These are phyloP conservation scores for Lipomyces yarrowii DNA, from an alignment of 1,139 yeast genomes.

Conservation along the genomic window DNA sequence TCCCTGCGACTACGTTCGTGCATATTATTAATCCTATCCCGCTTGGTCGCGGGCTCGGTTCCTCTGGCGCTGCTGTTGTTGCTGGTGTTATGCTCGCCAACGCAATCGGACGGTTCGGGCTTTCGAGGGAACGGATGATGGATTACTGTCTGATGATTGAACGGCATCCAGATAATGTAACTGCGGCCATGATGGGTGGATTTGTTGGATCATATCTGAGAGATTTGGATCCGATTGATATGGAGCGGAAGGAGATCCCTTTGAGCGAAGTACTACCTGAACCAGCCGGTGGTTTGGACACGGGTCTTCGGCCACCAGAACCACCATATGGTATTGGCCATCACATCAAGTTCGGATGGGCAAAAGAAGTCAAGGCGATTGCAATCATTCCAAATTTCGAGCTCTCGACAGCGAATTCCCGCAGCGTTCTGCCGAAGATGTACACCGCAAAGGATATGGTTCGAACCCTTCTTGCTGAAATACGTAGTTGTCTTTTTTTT, in stretches of 20 bases:
- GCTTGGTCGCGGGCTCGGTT: slow-evolving; percentile 93
- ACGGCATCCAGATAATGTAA: slow-evolving; percentile 96
- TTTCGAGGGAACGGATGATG: slow-evolving; percentile 77
- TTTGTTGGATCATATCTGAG: slow-evolving; percentile 93
- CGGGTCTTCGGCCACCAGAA: slow-evolving; percentile 68
- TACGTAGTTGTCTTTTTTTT: background rate
- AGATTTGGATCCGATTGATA: slow-evolving; percentile 71
- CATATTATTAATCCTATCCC: slow-evolving; percentile 90
- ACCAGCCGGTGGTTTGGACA: slow-evolving; percentile 66
- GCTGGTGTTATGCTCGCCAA: slow-evolving; percentile 95
- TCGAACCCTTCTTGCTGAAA: background rate
- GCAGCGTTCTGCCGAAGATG: slow-evolving; percentile 81
- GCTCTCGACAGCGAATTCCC: slow-evolving; percentile 86
- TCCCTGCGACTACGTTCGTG: slow-evolving; percentile 83
- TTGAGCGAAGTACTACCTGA: slow-evolving; percentile 81
- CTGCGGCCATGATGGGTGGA: slow-evolving; percentile 99
- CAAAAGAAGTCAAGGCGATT: slow-evolving; percentile 76
- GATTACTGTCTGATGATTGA: slow-evolving; percentile 96
- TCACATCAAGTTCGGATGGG: slow-evolving; percentile 85
- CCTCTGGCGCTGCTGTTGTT: slow-evolving; percentile 98
- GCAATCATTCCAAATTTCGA: slow-evolving; percentile 93
- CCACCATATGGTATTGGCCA: slow-evolving; percentile 92
- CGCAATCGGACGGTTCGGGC: slow-evolving; percentile 72
- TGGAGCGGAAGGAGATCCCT: slow-evolving; percentile 76
- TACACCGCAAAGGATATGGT: slow-evolving; percentile 75